These are phyloP conservation scores for Fusarium ambrosium DNA, from an alignment of 2,329 filamentous ascomycete genomes.

Conservation along the genomic window DNA sequence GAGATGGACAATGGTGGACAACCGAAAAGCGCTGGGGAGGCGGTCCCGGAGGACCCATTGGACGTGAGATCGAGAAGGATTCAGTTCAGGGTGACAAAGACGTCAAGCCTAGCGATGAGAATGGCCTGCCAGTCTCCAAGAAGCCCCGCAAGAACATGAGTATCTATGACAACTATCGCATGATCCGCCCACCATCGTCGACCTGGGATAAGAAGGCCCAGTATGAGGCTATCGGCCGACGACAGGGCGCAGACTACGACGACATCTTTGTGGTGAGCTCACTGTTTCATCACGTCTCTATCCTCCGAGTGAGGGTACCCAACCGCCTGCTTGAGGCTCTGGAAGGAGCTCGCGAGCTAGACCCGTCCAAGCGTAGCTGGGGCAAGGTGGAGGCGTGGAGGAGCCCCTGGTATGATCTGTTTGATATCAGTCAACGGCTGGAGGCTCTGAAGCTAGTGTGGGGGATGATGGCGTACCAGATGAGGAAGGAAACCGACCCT, in stretches of 20 bases:
- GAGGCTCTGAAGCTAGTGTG: conserved; percentile 70
- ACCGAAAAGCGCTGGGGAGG: conserved; percentile 73
- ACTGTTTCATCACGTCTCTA: conserved; percentile 72
- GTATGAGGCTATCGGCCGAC: conserved; percentile 70
- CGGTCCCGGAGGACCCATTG: conserved; percentile 72
- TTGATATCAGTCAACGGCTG: conserved; percentile 65
- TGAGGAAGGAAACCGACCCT: conserved; percentile 58
- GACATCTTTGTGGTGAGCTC: conserved; percentile 73
- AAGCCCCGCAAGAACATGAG: conserved; percentile 68
- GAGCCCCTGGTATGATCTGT: conserved; percentile 73
- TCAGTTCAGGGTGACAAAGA: conserved; percentile 63
- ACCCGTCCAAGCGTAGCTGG: conserved; percentile 59
- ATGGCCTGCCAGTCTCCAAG: conserved; percentile 54
- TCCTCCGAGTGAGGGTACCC: conserved; percentile 72
- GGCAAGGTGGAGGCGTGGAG: conserved; percentile 68
- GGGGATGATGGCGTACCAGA: conserved; percentile 72
- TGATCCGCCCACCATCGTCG: conserved; percentile 68
- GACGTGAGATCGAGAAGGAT: conserved; percentile 69
- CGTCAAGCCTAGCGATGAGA: conserved; percentile 46
- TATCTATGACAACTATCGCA: conserved; percentile 75
- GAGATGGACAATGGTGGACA: conserved; percentile 73
- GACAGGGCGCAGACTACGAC: conserved; percentile 63
- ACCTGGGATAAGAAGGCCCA: conserved; percentile 73
- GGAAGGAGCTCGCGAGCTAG: conserved; percentile 59
- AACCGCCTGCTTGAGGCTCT: conserved; percentile 65